phyloP scores from a whole-genome alignment of 768 basidiomycete species.

The Termitomyces sp. region DNA sequence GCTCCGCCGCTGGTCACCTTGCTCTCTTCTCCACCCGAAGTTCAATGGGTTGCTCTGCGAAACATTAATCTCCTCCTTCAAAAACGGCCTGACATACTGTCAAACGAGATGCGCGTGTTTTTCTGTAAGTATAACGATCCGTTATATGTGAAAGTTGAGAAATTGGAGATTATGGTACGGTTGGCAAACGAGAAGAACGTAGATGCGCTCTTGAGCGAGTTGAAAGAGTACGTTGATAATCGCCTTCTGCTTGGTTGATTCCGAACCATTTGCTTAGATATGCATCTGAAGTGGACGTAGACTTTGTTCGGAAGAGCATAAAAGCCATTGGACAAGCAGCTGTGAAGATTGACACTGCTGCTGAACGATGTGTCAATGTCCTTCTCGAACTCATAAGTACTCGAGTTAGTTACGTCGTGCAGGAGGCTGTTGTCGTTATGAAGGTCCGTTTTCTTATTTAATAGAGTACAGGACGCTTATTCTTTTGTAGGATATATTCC shows the following conservation, averaged over 20 bases:
- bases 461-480: background rate
- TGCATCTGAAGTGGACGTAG: slow-evolving; percentile 95
- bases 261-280: slow-evolving; percentile 46
- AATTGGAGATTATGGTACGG: slow-evolving; percentile 97
- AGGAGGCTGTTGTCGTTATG: slow-evolving; percentile 98
- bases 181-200: slow-evolving; percentile 89
- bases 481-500: slow-evolving; percentile 81
- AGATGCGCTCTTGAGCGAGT: slow-evolving; percentile 88
- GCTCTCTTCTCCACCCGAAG: slow-evolving; percentile 92
- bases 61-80: slow-evolving; percentile 97
- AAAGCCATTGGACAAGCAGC: slow-evolving; percentile 97
- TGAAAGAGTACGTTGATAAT: slow-evolving; percentile 76
- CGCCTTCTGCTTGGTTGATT: background rate
- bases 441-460: slow-evolving; percentile 50
- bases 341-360: slow-evolving; percentile 88
- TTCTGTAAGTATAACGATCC: slow-evolving; percentile 99
- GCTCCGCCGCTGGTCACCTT: slow-evolving; percentile 94
- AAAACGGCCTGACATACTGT: slow-evolving; percentile 83
- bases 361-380: slow-evolving; percentile 93
- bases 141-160: slow-evolving; percentile 97
- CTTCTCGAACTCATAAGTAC: slow-evolving; percentile 90
- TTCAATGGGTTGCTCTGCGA: slow-evolving; percentile 96
- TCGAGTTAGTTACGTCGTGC: slow-evolving; percentile 94
- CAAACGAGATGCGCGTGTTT: slow-evolving; percentile 97
- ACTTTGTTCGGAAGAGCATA: slow-evolving; percentile 93